phyloP scores from a whole-genome alignment of 2,329 filamentous ascomycete genomes.

The Hymenotorrendiella dingleyae region DNA sequence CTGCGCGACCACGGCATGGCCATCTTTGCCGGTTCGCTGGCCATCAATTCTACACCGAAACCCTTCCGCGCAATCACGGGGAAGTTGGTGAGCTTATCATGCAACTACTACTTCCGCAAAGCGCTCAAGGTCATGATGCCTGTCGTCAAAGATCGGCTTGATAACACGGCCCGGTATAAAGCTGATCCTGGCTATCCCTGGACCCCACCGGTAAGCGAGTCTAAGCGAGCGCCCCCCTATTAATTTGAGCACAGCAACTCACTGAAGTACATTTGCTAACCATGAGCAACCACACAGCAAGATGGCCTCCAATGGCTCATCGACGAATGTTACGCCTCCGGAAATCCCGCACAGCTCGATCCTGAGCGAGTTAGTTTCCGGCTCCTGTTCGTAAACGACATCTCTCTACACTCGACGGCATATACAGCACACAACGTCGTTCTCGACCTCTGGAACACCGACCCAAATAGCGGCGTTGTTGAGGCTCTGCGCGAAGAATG shows the following conservation, averaged over 20 bases:
- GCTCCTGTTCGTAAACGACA: slow-evolving; percentile 3
- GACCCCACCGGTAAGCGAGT: slow-evolving; percentile 1
- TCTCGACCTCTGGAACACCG: slow-evolving; percentile 1
- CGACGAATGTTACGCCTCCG: slow-evolving; percentile 2
- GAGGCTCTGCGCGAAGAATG: slow-evolving; percentile 5
- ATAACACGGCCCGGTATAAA: neutral
- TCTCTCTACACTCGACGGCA: slow-evolving; percentile 2
- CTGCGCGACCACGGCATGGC: neutral
- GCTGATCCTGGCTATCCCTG: neutral
- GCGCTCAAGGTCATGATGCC: neutral
- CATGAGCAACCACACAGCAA: neutral
- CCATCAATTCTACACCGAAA: neutral
- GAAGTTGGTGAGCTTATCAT: neutral
- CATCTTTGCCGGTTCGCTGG: neutral
- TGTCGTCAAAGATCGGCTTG: neutral
- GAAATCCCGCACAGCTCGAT: neutral
- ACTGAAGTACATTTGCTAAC: too few relatives aligned
- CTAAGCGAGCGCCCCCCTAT: too few relatives aligned
- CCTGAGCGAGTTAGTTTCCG: slow-evolving; percentile 1
- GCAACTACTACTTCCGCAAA: neutral
- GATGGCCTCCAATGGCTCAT: slow-evolving; percentile 9
- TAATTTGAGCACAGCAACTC: too few relatives aligned
- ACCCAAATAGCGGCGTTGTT: neutral
- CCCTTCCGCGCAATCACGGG: neutral
- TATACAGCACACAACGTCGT: slow-evolving; percentile 1